Evolutionary conservation across 2,329 filamentous ascomycete species (phyloP).

Genomic region (Alternaria gansuensis): DNA sequence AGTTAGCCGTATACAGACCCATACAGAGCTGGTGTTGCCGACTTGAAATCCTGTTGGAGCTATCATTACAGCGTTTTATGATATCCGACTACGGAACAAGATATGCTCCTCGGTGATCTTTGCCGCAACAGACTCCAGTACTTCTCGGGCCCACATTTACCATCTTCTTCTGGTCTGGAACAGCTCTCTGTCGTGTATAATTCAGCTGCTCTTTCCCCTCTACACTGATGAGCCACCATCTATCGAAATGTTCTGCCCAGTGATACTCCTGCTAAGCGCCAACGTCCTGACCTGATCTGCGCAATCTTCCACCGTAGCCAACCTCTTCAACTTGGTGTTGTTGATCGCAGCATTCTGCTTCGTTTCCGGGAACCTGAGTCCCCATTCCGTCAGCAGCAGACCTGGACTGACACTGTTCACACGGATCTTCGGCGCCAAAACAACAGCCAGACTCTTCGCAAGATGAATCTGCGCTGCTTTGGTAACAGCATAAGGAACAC

Average conservation of each 20-base stretch:
- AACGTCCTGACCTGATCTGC: constrained; percentile 50
- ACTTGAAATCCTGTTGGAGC: not conserved
- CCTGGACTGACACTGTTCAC: constrained; percentile 72
- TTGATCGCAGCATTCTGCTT: constrained; percentile 56
- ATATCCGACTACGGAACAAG: not conserved
- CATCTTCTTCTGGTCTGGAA: not conserved
- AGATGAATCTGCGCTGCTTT: constrained; percentile 78
- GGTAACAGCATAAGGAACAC: constrained; percentile 76
- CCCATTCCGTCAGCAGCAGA: constrained; percentile 68
- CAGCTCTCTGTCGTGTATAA: not conserved
- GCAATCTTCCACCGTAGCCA: constrained; percentile 63
- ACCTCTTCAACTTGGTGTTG: constrained; percentile 59
- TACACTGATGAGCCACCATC: constrained; percentile 46
- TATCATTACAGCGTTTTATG: not conserved
- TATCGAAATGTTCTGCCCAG: constrained; percentile 51
- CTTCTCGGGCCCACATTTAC: not conserved
- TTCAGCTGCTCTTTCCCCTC: not conserved
- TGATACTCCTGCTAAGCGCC: constrained; percentile 48
- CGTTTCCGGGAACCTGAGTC: constrained; percentile 57
- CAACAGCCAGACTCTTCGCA: constrained; percentile 70
- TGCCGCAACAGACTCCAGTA: not conserved
- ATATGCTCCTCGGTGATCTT: not conserved
- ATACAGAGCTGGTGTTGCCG: not conserved
- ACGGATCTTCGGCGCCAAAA: constrained; percentile 68
- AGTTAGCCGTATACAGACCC: not conserved